Evolutionary conservation across 2,329 filamentous ascomycete genomes (phyloP).

Genomic region (Cordyceps fumosorosea): DNA sequence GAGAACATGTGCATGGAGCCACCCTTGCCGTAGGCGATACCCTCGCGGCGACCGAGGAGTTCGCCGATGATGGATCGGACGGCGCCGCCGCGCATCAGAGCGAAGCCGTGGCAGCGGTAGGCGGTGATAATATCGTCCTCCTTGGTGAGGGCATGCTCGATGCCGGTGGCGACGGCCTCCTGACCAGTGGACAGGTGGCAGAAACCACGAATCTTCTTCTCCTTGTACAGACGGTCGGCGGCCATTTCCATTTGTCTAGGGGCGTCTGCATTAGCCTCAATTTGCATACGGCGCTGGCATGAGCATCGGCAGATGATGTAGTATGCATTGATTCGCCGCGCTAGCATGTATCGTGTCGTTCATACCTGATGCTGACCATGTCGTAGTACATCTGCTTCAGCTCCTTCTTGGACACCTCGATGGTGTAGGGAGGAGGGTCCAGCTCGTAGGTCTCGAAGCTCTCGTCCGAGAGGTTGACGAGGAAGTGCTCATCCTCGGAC

Average conservation of each 20-base stretch:
- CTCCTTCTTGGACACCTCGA: constrained; percentile 94
- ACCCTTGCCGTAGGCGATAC: constrained; percentile 98
- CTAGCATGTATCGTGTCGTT: constrained; percentile 9
- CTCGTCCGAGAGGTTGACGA: constrained; percentile 90
- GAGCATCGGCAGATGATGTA: no score
- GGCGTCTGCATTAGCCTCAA: constrained; percentile 22
- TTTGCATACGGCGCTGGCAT: background rate
- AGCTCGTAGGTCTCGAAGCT: constrained; percentile 99
- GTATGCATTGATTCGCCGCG: background rate
- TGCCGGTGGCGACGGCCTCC: constrained; percentile 94
- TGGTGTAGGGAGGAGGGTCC: constrained; percentile 87
- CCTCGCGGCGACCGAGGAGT: constrained; percentile 87
- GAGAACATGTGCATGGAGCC: constrained; percentile 99
- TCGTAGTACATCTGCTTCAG: constrained; percentile 98
- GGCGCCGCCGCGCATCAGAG: constrained; percentile 87
- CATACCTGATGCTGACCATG: constrained; percentile 91
- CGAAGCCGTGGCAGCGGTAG: constrained; percentile 98
- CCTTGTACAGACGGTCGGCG: constrained; percentile 97
- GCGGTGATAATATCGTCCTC: constrained; percentile 93
- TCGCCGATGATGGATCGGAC: constrained; percentile 94
- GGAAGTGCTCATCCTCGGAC: constrained; percentile 92
- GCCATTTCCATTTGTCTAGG: constrained; percentile 98
- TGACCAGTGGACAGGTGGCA: constrained; percentile 97
- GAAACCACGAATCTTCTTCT: constrained; percentile 99
- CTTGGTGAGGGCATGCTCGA: constrained; percentile 91